Evolutionary conservation across 257 asterid genomes (phyloP), one percentile per base, ranked within the genome.

Genomic region (Plantago ovata): DNA sequence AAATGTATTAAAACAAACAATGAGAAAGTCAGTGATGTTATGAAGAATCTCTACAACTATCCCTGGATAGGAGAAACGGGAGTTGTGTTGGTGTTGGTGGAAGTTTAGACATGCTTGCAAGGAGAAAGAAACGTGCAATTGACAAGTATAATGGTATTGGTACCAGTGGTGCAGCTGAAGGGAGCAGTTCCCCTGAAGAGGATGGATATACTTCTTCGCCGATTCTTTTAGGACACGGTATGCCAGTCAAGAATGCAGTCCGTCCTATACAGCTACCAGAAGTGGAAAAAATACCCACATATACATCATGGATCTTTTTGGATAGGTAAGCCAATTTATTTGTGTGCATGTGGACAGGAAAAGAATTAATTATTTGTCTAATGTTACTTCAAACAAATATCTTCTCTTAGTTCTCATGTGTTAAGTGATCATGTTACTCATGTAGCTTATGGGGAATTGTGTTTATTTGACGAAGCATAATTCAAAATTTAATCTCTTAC

Each of bases 191-290:
- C 73, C 71, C 84, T 56, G 79, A 79, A 65, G 97, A 84, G 68
- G 96, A 86, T 77, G 97, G 87, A 56, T 83, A 81, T 67, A 89
- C 94, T 50, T 77, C 95, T 62, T 84, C 95, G 44, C 89, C 95
- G 55, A 76, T 82, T 70, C 92, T 84, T 60, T 75, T 85, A 43
- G 97, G 99, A 73, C 82, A 94, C 62, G 89, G 94, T 79, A 89
- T 84, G 70, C 95, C 89, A 15, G 88, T 78, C 65, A 89, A 84
- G 78, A 86, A 83, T 73, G 95, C 96, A 20, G 96, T 81, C 69
- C 85, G 92, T 19, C 96, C 99, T 21, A 84, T 82, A 53, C 82
- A 75, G 72, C 86, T 93, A 58, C 92, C 95, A 5, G 89, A 71
- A 75, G 79, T 81, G 65, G 60, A 81, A 72, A 89, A 70, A 64